Percentiles rank a stretch among this genome's conserved stretches.
Conservation (phyloP, 2,329 filamentous ascomycete species). For the Verticillium nonalfalfae region DNA sequence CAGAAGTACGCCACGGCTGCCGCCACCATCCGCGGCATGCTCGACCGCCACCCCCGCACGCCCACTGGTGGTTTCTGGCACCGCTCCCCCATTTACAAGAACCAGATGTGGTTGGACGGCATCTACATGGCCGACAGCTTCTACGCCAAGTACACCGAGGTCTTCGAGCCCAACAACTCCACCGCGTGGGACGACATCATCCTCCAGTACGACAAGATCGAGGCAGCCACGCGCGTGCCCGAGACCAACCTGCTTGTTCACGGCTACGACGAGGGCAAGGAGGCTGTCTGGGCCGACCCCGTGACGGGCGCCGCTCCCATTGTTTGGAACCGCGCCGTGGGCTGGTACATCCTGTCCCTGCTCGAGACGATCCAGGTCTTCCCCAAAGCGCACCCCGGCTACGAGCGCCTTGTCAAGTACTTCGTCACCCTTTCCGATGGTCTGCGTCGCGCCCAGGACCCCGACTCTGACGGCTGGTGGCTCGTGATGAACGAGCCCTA, state of each 20-base stretch:
- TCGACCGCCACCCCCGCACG: slow-evolving; percentile 43
- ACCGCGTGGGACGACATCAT: slow-evolving; percentile 38
- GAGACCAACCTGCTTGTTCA: slow-evolving; percentile 40
- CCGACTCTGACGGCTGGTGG: slow-evolving; percentile 45
- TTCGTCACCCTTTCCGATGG: slow-evolving; percentile 33
- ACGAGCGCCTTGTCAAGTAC: slow-evolving; percentile 27
- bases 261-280: slow-evolving; percentile 45
- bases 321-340: slow-evolving; percentile 45
- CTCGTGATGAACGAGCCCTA: slow-evolving; percentile 46
- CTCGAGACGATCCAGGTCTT: slow-evolving; percentile 42
- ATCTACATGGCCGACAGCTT: slow-evolving; percentile 43
- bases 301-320: slow-evolving; percentile 41
- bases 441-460: slow-evolving; percentile 33
- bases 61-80: slow-evolving; percentile 50
- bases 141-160: slow-evolving; percentile 31
- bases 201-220: slow-evolving; percentile 37
- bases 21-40: slow-evolving; percentile 34
- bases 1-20: slow-evolving; percentile 44
- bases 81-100: slow-evolving; percentile 31
- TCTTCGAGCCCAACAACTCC: slow-evolving; percentile 28
- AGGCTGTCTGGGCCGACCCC: slow-evolving; percentile 43
- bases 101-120: slow-evolving; percentile 55
- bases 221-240: slow-evolving; percentile 30
- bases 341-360: slow-evolving; percentile 47
- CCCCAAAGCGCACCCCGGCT: slow-evolving; percentile 27